Base-by-base conservation (phyloP, 352 stramenopile species). In the Pythium aquatile region DNA sequence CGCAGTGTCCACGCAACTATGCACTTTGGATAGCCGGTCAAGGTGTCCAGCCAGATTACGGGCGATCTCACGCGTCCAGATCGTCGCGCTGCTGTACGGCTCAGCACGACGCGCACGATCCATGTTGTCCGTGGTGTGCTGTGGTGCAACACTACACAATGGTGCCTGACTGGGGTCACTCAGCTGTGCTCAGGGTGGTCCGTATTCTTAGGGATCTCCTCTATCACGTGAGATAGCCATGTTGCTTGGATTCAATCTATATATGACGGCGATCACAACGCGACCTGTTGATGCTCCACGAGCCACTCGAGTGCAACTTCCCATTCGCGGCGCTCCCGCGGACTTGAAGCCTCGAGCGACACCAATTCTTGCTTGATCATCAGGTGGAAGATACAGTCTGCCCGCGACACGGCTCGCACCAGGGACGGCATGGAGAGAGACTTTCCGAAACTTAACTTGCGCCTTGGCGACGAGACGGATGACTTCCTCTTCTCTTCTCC, bases 1-100 rank as follows among this genome's bases (percentile, higher is more conserved):
- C 44, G 55, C 74, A 14, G 81, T 92, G 56, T 92, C 85, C 8
- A 93, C 76, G 51, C 74, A 91, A 52, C 81, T 91, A 28, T 91
- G 81, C 29, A 72, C 80, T 61, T 88, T 90, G 28, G 78, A 88
- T 16, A 93, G 73, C 32, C 83, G 78, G 35, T 77, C 79, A 10
- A 93, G 66, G 44, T 93, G 85, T 0, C 79, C 73, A 3, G 83
- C 85, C 28, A 93, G 61, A 42, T 93, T 91, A 24, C 72, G 78
- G 11, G 83, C 78, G 14, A 93, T 75, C 67, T 91, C 85, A 3
- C 85, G 72, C 24, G 79, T 90, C 85, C 83, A 93, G 47, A 88
- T 79, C 17, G 83, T 87, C 30, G 83, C 85, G 58, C 80, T 93
- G 66, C 79, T 90, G 58, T 90, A 91, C 28, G 83, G 83, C 67